Evolutionary conservation across 306 rosid species (phyloP).

Genomic region (Trifolium dubium): DNA sequence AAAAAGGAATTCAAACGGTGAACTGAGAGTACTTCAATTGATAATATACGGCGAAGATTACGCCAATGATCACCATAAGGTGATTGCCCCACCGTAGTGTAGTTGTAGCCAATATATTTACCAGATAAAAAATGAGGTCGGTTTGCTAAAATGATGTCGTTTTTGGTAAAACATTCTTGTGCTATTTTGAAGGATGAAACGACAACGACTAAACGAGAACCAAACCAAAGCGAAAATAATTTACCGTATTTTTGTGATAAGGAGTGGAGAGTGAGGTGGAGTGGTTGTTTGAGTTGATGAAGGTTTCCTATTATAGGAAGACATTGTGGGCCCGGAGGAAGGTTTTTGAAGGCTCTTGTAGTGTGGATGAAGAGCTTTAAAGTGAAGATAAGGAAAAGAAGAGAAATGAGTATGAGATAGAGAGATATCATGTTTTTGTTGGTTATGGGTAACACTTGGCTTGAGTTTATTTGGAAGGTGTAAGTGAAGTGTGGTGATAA

Average conservation of each 20-base stretch:
- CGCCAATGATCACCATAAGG: conserved; percentile 74
- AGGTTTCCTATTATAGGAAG: conserved; percentile 70
- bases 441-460: background rate
- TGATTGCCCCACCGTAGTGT: conserved; percentile 42
- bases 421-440: conserved; percentile 1
- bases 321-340: conserved; percentile 60
- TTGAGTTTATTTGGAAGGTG: background rate
- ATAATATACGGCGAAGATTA: conserved; percentile 62
- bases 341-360: conserved; percentile 31
- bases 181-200: conserved; percentile 45
- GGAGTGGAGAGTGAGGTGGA: conserved; percentile 43
- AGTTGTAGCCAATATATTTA: conserved; percentile 53
- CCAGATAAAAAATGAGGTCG: conserved; percentile 48
- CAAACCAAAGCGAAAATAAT: conserved; percentile 40
- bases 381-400: conserved; percentile 21
- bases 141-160: conserved; percentile 60
- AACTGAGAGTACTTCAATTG: conserved; percentile 54
- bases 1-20: conserved; percentile 39
- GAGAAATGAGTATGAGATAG: conserved; percentile 8
- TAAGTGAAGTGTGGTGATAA: background rate
- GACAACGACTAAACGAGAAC: conserved; percentile 44
- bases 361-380: conserved; percentile 29
- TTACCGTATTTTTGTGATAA: conserved; percentile 55
- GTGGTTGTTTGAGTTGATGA: conserved; percentile 48
- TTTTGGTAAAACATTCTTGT: conserved; percentile 65